These are phyloP conservation scores for Penicillium sp. DNA, from an alignment of 2,329 filamentous ascomycete genomes.

Conservation along the genomic window DNA sequence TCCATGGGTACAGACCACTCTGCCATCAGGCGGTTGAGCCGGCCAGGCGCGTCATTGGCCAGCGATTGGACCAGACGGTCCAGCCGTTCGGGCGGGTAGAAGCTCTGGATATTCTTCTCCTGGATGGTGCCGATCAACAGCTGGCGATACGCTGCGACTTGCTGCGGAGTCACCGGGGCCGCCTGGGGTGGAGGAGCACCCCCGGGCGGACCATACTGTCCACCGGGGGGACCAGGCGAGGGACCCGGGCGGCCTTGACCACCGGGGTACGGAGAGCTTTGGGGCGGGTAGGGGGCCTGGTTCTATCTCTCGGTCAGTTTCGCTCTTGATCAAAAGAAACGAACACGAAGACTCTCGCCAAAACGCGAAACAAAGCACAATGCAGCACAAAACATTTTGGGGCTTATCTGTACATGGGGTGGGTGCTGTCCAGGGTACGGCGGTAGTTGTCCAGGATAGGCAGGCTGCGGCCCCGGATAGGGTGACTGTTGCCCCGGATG, in stretches of 20 bases:
- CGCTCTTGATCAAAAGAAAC: neutral
- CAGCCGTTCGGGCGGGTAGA: slow-evolving; percentile 56
- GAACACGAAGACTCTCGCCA: neutral
- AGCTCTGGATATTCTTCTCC: slow-evolving; percentile 58
- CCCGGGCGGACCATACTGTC: slow-evolving; percentile 32
- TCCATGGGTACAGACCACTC: slow-evolving; percentile 58
- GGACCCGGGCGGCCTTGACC: slow-evolving; percentile 24
- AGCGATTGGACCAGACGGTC: slow-evolving; percentile 33
- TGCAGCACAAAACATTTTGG: slow-evolving; percentile 6
- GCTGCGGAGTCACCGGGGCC: slow-evolving; percentile 47
- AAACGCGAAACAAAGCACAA: slow-evolving; percentile 6
- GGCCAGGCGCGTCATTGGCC: slow-evolving; percentile 35
- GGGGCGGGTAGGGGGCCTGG: slow-evolving; percentile 27
- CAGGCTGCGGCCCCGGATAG: slow-evolving; percentile 9
- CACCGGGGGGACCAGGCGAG: slow-evolving; percentile 27
- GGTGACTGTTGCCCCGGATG: slow-evolving; percentile 10
- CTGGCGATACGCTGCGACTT: slow-evolving; percentile 56
- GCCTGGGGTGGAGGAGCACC: slow-evolving; percentile 27
- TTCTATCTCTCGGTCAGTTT: slow-evolving; percentile 16
- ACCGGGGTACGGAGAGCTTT: slow-evolving; percentile 33
- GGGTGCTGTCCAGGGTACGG: slow-evolving; percentile 26
- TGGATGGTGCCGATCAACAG: slow-evolving; percentile 56
- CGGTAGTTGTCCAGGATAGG: slow-evolving; percentile 19
- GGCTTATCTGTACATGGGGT: slow-evolving; percentile 30
- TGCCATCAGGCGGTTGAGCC: slow-evolving; percentile 56